Evolutionary conservation across 805 yeast species (phyloP), one percentile per base, ranked within the genome.

Genomic region (Candida wancherniae): DNA sequence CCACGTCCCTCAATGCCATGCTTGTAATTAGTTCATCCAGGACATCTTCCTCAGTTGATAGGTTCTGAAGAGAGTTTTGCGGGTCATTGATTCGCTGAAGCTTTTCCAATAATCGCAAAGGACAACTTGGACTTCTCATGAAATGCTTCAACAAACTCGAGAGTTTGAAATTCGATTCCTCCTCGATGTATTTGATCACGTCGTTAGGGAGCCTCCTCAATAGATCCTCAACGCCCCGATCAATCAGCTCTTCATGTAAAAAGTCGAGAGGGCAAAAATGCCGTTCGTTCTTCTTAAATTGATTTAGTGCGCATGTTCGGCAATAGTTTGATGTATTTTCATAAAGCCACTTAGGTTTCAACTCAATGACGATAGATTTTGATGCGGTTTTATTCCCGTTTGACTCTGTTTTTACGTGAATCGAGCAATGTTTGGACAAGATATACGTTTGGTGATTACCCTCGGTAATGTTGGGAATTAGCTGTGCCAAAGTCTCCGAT

Each of bases 1-100:
- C 75, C 16, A 76, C 76, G 47, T 76, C 83, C 20, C 83, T 57
- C 19, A 69, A 50, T 1, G 80, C 61, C 81, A 76, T 76, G 4
- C 65, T 60, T 13, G 61, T 47, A 5, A 63, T 55, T 16, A 73
- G 43, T 18, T 54, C 57, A 1, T 61, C 61, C 36, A 61, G 60
- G 7, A 69, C 75, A 38, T 68, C 42, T 28, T 50, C 40, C 51
- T 19, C 15, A n/a, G n/a, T n/a, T n/a, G n/a, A n/a, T n/a, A n/a
- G n/a, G n/a, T n/a, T n/a, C n/a, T n/a, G n/a, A n/a, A n/a, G n/a
- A n/a, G n/a, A n/a, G n/a, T n/a, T n/a, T n/a, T n/a, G n/a, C n/a
- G n/a, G n/a, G n/a, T n/a, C n/a, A n/a, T n/a, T n/a, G n/a, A n/a
- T n/a, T n/a, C n/a, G n/a, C n/a, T n/a, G n/a, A n/a, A n/a, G n/a